Percentiles rank a stretch among this genome's conserved stretches.
These are phyloP conservation scores for Micromonas pusilla DNA, from an alignment of 139 green algal genomes.

Conservation along the genomic window DNA sequence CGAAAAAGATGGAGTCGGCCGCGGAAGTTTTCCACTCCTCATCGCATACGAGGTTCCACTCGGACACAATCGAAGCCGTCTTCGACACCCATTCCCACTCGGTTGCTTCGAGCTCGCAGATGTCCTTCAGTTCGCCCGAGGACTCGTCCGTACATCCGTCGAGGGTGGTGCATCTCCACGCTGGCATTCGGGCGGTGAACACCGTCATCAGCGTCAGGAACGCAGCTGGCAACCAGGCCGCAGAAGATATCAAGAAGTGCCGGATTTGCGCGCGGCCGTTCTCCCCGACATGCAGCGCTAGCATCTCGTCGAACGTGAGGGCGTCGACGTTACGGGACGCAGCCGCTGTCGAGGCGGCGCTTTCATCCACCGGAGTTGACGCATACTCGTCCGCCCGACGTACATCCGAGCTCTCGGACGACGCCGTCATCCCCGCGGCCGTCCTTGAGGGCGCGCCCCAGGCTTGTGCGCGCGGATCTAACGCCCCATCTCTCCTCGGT, in stretches of 20 bases:
- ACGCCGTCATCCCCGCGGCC: too few relatives aligned
- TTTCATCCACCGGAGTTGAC: too few relatives aligned
- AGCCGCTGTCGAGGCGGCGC: too few relatives aligned
- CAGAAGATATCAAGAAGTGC: not conserved
- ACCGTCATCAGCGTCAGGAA: constrained; percentile 25
- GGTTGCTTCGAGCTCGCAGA: not conserved
- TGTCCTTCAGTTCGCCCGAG: not conserved
- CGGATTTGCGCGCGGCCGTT: not conserved
- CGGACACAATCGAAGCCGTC: constrained; percentile 24
- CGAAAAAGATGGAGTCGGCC: constrained; percentile 23
- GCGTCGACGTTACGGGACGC: too few relatives aligned
- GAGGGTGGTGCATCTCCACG: not conserved
- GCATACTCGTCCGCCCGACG: too few relatives aligned
- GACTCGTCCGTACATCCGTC: not conserved
- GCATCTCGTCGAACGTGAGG: constrained; percentile 6
- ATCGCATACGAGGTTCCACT: constrained; percentile 21
- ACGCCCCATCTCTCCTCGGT: too few relatives aligned
- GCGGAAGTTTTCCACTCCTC: constrained; percentile 17
- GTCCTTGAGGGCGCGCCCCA: too few relatives aligned
- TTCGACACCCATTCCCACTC: constrained; percentile 17
- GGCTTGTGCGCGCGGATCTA: too few relatives aligned
- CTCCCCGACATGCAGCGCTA: not conserved
- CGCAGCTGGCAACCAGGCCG: constrained; percentile 23
- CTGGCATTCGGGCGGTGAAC: constrained; percentile 14
- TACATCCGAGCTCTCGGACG: too few relatives aligned